A percentile compares a stretch with the other conserved stretches of the same genome.
phyloP scores from a whole-genome alignment of 768 basidiomycete genomes.

The Suillus luteus region DNA sequence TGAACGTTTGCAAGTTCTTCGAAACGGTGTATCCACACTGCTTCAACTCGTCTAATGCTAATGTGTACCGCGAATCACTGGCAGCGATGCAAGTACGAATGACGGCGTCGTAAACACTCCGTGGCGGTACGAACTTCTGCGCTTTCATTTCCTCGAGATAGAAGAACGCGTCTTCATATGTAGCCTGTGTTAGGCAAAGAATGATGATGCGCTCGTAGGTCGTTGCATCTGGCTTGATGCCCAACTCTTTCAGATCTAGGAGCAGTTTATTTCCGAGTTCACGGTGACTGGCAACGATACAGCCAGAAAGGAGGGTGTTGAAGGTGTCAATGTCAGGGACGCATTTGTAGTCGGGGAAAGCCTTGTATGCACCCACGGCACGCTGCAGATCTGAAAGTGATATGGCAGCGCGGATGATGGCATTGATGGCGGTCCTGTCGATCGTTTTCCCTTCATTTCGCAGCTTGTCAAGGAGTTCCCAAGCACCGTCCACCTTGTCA shows the following conservation, averaged over 20 bases:
- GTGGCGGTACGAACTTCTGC: slow-evolving; percentile 54
- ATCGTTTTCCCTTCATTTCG: slow-evolving; percentile 51
- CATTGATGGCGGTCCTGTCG: slow-evolving; percentile 63
- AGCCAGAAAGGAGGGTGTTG: slow-evolving; percentile 69
- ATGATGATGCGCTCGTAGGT: slow-evolving; percentile 71
- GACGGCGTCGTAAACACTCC: slow-evolving; percentile 58
- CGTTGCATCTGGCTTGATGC: slow-evolving; percentile 53
- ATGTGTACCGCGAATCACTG: slow-evolving; percentile 60
- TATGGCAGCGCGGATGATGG: slow-evolving; percentile 65
- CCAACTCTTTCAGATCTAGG: slow-evolving; percentile 60
- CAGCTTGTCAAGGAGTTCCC: slow-evolving; percentile 64
- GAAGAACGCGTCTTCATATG: slow-evolving; percentile 86
- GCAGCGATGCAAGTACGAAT: slow-evolving; percentile 55
- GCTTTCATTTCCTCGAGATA: slow-evolving; percentile 89
- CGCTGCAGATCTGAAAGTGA: slow-evolving; percentile 68
- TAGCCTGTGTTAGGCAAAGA: slow-evolving; percentile 68
- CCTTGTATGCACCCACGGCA: slow-evolving; percentile 76
- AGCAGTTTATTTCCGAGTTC: slow-evolving; percentile 70
- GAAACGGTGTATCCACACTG: slow-evolving; percentile 54
- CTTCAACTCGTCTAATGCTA: slow-evolving; percentile 73
- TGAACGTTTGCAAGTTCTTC: slow-evolving; percentile 31
- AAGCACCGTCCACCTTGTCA: slow-evolving; percentile 63
- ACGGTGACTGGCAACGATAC: slow-evolving; percentile 57
- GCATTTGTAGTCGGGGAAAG: slow-evolving; percentile 54
- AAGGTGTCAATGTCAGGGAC: slow-evolving; percentile 64